Conservation (phyloP, 176 grass and related monocot species). For the Cocos nucifera region DNA sequence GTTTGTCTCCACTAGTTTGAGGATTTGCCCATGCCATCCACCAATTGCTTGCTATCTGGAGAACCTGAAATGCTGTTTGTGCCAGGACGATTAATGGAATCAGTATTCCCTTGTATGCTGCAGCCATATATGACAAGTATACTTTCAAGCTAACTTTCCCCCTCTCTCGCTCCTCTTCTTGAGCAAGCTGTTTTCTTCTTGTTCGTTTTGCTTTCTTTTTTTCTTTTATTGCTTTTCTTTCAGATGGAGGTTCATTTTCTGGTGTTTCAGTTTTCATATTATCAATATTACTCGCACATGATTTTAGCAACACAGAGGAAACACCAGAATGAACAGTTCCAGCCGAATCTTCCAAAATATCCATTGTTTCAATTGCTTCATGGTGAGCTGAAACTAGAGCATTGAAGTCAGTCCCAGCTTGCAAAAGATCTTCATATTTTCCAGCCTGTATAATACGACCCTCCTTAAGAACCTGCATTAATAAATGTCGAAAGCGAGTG, state of each 20-base stretch:
- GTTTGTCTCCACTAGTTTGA: conserved; percentile 65
- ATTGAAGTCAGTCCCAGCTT: conserved; percentile 91
- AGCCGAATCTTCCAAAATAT: conserved; percentile 41
- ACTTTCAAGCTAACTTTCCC: conserved; percentile 88
- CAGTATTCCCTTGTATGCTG: conserved; percentile 77
- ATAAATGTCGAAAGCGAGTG: not conserved
- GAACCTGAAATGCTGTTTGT: conserved; percentile 83
- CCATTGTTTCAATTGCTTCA: conserved; percentile 91
- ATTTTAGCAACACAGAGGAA: conserved; percentile 43
- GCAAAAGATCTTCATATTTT: conserved; percentile 84
- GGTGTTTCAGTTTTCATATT: conserved; percentile 54
- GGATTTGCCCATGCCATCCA: conserved; percentile 99
- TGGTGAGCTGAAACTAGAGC: conserved; percentile 82
- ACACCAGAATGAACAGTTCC: conserved; percentile 35
- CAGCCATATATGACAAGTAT: conserved; percentile 94
- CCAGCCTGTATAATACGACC: conserved; percentile 85
- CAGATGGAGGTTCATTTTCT: conserved; percentile 25
- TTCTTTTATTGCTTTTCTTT: conserved; percentile 27
- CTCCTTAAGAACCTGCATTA: conserved; percentile 71
- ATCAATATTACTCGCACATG: conserved; percentile 70
- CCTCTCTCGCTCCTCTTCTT: conserved; percentile 85
- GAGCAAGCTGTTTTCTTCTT: conserved; percentile 45
- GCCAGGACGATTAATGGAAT: conserved; percentile 89
- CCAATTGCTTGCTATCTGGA: conserved; percentile 97
- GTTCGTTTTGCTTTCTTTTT: conserved; percentile 36